phyloP scores from a whole-genome alignment of 2,329 filamentous ascomycete species.

The Alternaria atra region DNA sequence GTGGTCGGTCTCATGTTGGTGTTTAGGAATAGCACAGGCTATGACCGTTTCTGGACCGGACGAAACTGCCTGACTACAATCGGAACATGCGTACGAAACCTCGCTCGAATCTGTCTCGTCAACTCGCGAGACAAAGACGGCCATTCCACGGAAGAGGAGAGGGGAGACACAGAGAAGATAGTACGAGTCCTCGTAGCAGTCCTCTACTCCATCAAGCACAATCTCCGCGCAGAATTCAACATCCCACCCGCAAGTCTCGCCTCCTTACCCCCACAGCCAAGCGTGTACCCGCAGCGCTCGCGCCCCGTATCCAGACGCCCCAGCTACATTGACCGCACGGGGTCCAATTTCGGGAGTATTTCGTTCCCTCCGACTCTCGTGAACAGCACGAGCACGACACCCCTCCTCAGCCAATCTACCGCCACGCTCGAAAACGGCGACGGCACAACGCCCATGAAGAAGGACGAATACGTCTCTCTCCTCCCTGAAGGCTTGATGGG shows the following conservation, averaged over 20 bases:
- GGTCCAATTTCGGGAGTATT: conserved; percentile 3
- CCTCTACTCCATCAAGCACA: conserved; percentile 71
- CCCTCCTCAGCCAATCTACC: conserved; percentile 30
- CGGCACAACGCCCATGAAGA: conserved; percentile 43
- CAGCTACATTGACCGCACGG: conserved; percentile 38
- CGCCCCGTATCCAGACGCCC: conserved; percentile 31
- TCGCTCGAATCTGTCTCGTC: conserved; percentile 65
- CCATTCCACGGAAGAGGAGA: conserved; percentile 51
- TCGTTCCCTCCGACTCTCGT: conserved; percentile 1
- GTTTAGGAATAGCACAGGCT: conserved; percentile 71
- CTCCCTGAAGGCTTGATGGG: conserved; percentile 61
- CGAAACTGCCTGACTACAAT: conserved; percentile 66
- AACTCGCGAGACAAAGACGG: conserved; percentile 50
- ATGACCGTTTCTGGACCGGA: conserved; percentile 72
- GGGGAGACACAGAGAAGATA: conserved; percentile 66
- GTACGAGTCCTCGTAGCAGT: conserved; percentile 68
- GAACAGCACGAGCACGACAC: conserved; percentile 26
- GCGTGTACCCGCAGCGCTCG: conserved; percentile 25
- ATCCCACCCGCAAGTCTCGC: conserved; percentile 51
- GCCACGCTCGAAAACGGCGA: conserved; percentile 34
- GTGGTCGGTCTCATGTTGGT: conserved; percentile 74
- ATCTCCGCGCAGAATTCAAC: conserved; percentile 68
- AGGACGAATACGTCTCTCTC: conserved; percentile 61
- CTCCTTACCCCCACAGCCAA: conserved; percentile 25
- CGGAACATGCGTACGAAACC: conserved; percentile 67